Base-by-base conservation (phyloP, 2,329 filamentous ascomycete genomes). In the Helicocarpus griseus region DNA sequence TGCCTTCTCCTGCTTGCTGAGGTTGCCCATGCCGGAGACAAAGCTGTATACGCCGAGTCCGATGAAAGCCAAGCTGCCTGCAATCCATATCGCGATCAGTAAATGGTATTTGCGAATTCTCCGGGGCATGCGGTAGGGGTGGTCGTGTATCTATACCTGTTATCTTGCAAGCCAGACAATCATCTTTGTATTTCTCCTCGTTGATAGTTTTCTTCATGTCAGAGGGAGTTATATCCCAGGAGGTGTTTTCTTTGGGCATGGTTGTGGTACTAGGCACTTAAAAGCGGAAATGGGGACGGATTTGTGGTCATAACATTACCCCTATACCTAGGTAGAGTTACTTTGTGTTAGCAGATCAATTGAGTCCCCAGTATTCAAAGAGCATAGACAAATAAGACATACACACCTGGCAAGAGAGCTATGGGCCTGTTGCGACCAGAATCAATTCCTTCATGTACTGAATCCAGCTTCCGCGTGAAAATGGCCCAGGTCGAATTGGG, bases 31-130 rank as follows among this genome's bases (percentile, higher is more conserved):
- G 53, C 87, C 87, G 2, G 85, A 86, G 55, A 82, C 74, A 69
- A 89, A 90, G 67, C 82, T 89, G 69, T 90, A 93, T 1, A 77
- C 82, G 3, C 82, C 87, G 14, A 91, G 79, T 1, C 85, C 85
- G 51, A 88, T 73, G 57, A 93, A 89, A 1, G 86, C 85, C 36
- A 82, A 77, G 62, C 85, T 84, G 2, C 56, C 56, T 58, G 49
- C 19, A 24, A 40, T 21, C 21, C 4, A 29, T 33, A 21, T 45
- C 39, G 33, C 11, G n/a, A 24, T 35, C 26, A 26, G 29, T 50
- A 29, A 6, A 26, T 22, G 39, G 4, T 29, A 45, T 43, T 11
- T 28, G 29, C 29, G 17, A 19, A 19, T 48, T 31, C 2, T 38
- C 19, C 14, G 19, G 5, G 7, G 5, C 2, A 33, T 5, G 5